Base-by-base conservation (phyloP, 345 rosid genomes). In the rapeseed (Brassica napus) region DNA sequence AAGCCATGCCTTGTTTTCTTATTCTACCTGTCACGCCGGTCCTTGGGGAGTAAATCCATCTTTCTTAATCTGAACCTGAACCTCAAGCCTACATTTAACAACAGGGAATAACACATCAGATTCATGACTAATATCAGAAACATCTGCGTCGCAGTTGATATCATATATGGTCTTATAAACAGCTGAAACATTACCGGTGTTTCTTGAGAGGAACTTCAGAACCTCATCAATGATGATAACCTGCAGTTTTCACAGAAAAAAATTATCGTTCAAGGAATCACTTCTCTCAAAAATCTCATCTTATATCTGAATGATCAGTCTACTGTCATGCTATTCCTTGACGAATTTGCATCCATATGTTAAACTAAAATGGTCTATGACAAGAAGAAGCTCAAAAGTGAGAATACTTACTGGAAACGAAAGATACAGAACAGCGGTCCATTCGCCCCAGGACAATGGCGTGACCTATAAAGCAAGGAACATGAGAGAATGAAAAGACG, bases 171-270 rank as follows among this genome's bases (percentile, higher is more conserved):
- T 68, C 44, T 26, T 42, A 24, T 6, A 8, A 74, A 18, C 21
- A 34, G 6, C 54, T 58, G 32, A 32, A 80, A 65, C 42, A 57
- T 74, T 76, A 81, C 83, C 80, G 1, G 68, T 30, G 14, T 87
- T 91, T 84, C 99, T 93, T 1, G 98, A 93, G 83, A 95, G 85
- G 87, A 93, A 90, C 87, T 95, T 95, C 57, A 95, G 85, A 77
- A 95, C 67, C 83, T 95, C 99, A 65, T 95, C 99, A 54, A 95
- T 93, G 63, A 95, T 84, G 81, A 95, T 87, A 64, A 93, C 99
- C 99, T 96, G 78, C 84, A 82, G 60, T 59, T 44, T 55, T 64
- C 47, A 68, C 78, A 68, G 23, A n/a, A 26, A 54, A 14, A 59
- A 0, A 60, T 58, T 10, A 58, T 81, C 58, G 15, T 65, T 68